Evolutionary conservation across 2,329 filamentous ascomycete genomes (phyloP), one percentile per base, ranked within the genome.

Genomic region (Parastagonospora nodorum): DNA sequence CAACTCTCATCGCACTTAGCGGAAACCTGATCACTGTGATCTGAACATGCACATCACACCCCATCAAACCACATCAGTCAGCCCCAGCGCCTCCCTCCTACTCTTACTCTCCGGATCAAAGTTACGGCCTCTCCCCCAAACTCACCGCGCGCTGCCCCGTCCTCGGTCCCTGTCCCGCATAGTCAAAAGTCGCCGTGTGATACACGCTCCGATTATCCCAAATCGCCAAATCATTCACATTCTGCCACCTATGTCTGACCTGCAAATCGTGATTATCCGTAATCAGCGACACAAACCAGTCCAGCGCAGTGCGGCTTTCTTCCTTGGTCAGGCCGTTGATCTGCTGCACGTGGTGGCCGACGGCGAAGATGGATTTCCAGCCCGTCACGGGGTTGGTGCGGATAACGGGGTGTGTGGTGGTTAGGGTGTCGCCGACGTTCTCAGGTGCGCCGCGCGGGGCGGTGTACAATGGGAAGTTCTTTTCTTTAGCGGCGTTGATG

Each of bases 161-260:
- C n/a, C 83, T 73, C 24, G 79, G 75, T 0, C 82, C 82, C 27
- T 79, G 75, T 10, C 75, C 76, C 15, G 78, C 77, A 39, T 86
- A 87, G 58, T 88, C 86, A 55, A 81, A 85, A 0, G 83, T 88
- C 0, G 83, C 84, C 29, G 79, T 80, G 56, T 85, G 83, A 58
- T 82, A 84, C 0, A 76, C 78, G 47, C 78, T 80, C 8, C 83
- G 73, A 55, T 88, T 88, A 62, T 88, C 85, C 86, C 86, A 88
- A 50, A 88, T 85, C 1, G 84, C 80, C 69, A 63, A 32, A 42
- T 66, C 61, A 19, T 82, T 79, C 52, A 67, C 55, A 53, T 78
- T 78, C 63, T 73, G 68, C 80, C 80, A 82, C 54, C 75, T 73
- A 57, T 78, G 75, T 15, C 80, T 58, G 4, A 81, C 78, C 59